Conservation (phyloP, 176 grass and related monocot species). For the Oryza coarctata region DNA sequence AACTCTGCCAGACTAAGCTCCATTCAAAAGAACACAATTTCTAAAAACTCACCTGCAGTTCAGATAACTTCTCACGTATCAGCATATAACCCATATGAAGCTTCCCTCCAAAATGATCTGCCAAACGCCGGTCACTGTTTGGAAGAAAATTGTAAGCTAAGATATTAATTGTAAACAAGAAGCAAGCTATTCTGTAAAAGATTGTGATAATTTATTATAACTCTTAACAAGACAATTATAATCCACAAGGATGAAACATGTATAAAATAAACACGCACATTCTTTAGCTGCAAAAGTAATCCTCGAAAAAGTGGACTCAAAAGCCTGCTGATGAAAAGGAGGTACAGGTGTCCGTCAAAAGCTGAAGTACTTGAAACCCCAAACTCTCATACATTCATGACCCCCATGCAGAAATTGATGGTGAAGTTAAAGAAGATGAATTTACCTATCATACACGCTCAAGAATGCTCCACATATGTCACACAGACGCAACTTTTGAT, state of each 20-base stretch:
- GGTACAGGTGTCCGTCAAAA: conserved; percentile 63
- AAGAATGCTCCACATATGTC: conserved; percentile 99
- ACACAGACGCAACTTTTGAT: conserved; percentile 94
- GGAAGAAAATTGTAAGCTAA: conserved; percentile 27
- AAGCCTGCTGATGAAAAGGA: conserved; percentile 80
- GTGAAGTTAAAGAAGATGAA: conserved; percentile 16
- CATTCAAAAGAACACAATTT: conserved; percentile 1
- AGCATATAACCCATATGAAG: conserved; percentile 97
- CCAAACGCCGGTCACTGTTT: conserved; percentile 87
- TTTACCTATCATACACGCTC: conserved; percentile 82
- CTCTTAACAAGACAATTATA: conserved; percentile 32
- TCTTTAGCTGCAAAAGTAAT: conserved; percentile 94
- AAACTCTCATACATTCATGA: conserved; percentile 34
- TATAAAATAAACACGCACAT: conserved; percentile 72
- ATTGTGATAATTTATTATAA: conserved; percentile 25
- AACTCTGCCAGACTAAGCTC: conserved; percentile 10
- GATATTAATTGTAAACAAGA: not conserved
- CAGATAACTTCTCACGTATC: conserved; percentile 73
- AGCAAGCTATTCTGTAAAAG: not conserved
- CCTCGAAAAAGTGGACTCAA: conserved; percentile 76
- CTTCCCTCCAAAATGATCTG: conserved; percentile 99
- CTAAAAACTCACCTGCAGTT: conserved; percentile 62
- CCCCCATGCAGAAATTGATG: conserved; percentile 20
- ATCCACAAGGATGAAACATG: conserved; percentile 36
- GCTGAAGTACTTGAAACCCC: conserved; percentile 48